These are phyloP conservation scores for Dactylis glomerata DNA, from an alignment of 176 grass and related monocot genomes.

Conservation along the genomic window DNA sequence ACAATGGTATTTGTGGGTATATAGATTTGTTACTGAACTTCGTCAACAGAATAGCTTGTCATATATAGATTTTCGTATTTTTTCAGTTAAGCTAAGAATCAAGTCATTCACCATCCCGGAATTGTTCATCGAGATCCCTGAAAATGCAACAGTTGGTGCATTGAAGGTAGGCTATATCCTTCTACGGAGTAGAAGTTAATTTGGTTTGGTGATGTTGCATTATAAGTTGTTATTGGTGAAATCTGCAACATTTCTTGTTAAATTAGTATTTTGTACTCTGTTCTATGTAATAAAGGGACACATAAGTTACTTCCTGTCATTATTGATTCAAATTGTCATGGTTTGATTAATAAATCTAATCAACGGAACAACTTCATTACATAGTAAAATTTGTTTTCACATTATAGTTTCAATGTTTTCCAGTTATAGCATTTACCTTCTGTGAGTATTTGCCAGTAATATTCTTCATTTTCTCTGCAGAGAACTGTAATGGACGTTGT, in stretches of 20 bases:
- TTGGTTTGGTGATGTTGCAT: not conserved
- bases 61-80: not conserved
- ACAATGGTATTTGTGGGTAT: constrained; percentile 35
- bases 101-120: constrained; percentile 62
- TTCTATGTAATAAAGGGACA: not conserved
- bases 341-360: not conserved
- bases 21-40: not conserved
- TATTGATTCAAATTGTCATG: not conserved
- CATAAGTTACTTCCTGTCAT: not conserved
- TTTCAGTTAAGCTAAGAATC: constrained; percentile 54
- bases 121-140: constrained; percentile 60
- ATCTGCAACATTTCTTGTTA: not conserved
- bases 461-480: not conserved
- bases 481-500: constrained; percentile 17
- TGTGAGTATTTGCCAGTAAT: not conserved
- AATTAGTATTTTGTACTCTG: not conserved
- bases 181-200: constrained; percentile 2
- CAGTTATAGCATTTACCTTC: not conserved
- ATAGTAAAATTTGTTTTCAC: not conserved
- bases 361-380: not conserved
- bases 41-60: not conserved
- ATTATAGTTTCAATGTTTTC: not conserved
- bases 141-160: constrained; percentile 58
- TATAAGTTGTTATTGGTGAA: not conserved
- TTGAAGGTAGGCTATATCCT: constrained; percentile 34